Evolutionary conservation across 2,329 filamentous ascomycete genomes (phyloP).

Genomic region (Talaromyces sp.): DNA sequence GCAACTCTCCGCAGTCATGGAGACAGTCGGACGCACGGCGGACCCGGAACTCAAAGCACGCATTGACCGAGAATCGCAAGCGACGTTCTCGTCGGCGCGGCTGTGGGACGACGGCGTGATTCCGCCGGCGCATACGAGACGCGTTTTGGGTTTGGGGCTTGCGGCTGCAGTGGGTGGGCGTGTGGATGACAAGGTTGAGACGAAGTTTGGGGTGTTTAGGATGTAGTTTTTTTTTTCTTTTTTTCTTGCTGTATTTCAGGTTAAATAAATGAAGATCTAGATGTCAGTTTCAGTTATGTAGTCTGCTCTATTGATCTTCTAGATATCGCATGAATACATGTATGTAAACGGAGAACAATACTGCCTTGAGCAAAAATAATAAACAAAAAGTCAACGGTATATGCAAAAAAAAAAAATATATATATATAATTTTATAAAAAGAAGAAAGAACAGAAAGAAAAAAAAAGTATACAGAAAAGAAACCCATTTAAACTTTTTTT

Average conservation of each 20-base stretch:
- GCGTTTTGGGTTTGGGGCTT: conserved; percentile 67
- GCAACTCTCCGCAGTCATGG: conserved; percentile 89
- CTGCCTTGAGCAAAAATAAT: neutral
- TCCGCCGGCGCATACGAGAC: conserved; percentile 68
- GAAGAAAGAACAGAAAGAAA: neutral
- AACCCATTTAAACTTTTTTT: neutral
- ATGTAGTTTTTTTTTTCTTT: conserved; percentile 56
- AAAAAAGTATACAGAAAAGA: neutral
- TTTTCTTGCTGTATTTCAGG: neutral
- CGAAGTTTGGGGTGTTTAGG: conserved; percentile 74
- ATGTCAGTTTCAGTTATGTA: neutral
- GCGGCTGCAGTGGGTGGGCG: conserved; percentile 66
- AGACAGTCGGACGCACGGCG: conserved; percentile 77
- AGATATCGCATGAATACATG: neutral
- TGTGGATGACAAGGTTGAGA: conserved; percentile 53
- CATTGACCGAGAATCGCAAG: conserved; percentile 87
- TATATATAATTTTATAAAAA: conserved; percentile 8
- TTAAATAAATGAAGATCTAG: neutral
- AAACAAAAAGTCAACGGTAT: neutral
- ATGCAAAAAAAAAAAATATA: neutral
- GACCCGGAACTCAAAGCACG: conserved; percentile 76
- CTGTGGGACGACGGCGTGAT: conserved; percentile 89
- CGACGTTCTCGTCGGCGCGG: conserved; percentile 79
- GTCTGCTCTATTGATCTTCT: neutral
- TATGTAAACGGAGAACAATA: neutral